phyloP scores from a whole-genome alignment of 1,139 yeast genomes.

The Suhomyces anneliseae region DNA sequence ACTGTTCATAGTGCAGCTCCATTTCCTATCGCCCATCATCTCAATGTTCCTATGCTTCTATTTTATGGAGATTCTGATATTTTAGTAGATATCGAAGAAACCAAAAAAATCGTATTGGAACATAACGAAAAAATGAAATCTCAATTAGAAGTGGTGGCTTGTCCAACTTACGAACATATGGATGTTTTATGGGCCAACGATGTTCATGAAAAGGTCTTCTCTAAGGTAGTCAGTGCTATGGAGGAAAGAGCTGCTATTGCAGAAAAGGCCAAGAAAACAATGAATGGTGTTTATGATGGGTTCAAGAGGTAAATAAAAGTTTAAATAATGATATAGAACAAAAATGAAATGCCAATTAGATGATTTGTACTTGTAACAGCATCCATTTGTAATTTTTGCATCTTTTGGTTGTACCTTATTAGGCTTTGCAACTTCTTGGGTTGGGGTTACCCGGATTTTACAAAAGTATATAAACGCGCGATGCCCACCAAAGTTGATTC shows the following conservation, averaged over 20 bases:
- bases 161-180: slow-evolving; percentile 37
- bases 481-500: slow-evolving; percentile 17
- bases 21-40: slow-evolving; percentile 42
- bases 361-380: too few species aligned
- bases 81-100: slow-evolving; percentile 41
- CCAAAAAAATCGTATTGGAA: slow-evolving; percentile 26
- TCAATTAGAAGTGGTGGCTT: slow-evolving; percentile 22
- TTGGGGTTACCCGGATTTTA: slow-evolving; percentile 13
- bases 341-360: too few species aligned
- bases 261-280: not conserved
- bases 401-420: not conserved
- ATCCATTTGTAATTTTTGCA: not conserved
- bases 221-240: slow-evolving; percentile 11
- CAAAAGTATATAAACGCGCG: slow-evolving; percentile 8
- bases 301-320: not conserved
- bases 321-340: too few species aligned
- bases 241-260: not conserved
- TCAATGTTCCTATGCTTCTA: slow-evolving; percentile 42
- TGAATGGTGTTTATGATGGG: not conserved
- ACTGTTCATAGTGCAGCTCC: slow-evolving; percentile 56
- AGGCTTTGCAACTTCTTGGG: not conserved
- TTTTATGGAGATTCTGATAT: slow-evolving; percentile 44
- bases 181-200: slow-evolving; percentile 36
- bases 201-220: slow-evolving; percentile 32
- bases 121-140: slow-evolving; percentile 25